A percentile compares a stretch with the other conserved stretches of the same genome.
Conservation (phyloP, 1,139 yeast species). For the Suhomyces bokatorum region DNA sequence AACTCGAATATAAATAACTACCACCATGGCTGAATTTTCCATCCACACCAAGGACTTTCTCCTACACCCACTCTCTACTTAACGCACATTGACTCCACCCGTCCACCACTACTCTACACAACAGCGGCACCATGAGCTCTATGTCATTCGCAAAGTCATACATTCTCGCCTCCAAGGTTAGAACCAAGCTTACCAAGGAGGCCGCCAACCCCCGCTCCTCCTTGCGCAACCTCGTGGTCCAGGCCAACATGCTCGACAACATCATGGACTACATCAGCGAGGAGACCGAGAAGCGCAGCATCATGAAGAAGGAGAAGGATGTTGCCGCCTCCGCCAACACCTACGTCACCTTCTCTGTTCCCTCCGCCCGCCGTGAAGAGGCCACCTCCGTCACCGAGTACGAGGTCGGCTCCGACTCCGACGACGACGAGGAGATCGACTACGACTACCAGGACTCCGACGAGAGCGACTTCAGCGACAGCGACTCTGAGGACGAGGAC, state of each 20-base stretch:
- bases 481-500: conserved; percentile 29
- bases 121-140: conserved; percentile 5
- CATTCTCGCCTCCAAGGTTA: conserved; percentile 66
- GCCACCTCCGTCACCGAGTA: conserved; percentile 24
- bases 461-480: conserved; percentile 12
- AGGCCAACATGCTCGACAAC: conserved; percentile 73
- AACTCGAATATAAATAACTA: background rate
- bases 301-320: conserved; percentile 11
- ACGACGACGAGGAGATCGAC: conserved; percentile 17
- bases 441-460: conserved; percentile 24
- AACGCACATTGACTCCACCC: background rate
- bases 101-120: background rate
- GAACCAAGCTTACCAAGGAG: conserved; percentile 65
- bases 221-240: conserved; percentile 64
- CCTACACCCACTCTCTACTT: background rate
- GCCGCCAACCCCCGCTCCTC: conserved; percentile 63
- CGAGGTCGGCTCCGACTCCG: conserved; percentile 18
- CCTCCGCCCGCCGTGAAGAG: conserved; percentile 9
- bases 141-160: conserved; percentile 58
- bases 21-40: background rate
- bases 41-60: background rate
- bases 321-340: conserved; percentile 5
- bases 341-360: conserved; percentile 15
- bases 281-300: conserved; percentile 33
- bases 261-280: conserved; percentile 55